Evolutionary conservation across 2,329 filamentous ascomycete species (phyloP).

Genomic region (Paramyrothecium sp.): DNA sequence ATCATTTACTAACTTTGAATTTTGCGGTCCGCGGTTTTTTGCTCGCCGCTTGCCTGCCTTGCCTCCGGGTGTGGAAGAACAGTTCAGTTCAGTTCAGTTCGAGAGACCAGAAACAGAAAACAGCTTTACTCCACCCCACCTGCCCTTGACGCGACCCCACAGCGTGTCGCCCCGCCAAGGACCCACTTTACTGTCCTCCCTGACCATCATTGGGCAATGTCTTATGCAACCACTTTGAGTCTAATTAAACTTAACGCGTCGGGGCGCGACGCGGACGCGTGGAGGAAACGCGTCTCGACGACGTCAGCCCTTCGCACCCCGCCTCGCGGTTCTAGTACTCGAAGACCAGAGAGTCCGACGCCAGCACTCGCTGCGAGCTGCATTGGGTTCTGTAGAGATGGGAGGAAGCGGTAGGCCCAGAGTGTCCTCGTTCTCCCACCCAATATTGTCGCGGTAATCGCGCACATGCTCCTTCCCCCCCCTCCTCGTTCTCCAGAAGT

Average conservation of each 20-base stretch:
- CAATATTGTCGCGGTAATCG: neutral
- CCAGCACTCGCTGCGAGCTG: too few relatives aligned
- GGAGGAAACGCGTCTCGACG: neutral
- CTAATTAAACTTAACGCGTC: neutral
- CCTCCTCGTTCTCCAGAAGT: neutral
- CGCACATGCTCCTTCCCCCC: neutral
- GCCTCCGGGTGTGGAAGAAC: too few relatives aligned
- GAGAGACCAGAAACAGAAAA: too few relatives aligned
- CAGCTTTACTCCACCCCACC: too few relatives aligned
- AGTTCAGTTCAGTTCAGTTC: too few relatives aligned
- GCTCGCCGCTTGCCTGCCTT: too few relatives aligned
- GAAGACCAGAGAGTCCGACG: too few relatives aligned
- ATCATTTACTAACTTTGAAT: too few relatives aligned
- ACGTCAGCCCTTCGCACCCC: neutral
- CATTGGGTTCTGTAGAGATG: too few relatives aligned
- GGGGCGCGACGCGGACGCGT: neutral
- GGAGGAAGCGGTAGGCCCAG: too few relatives aligned
- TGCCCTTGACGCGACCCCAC: neutral
- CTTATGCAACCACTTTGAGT: neutral
- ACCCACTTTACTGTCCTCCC: neutral
- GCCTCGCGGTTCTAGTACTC: neutral
- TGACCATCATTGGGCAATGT: neutral
- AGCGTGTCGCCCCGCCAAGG: neutral
- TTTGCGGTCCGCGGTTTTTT: too few relatives aligned
- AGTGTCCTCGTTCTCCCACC: neutral